Percentiles rank a stretch among this genome's conserved stretches.
These are phyloP conservation scores for Terfezia claveryi DNA, from an alignment of 495 filamentous ascomycete species.

Conservation along the genomic window DNA sequence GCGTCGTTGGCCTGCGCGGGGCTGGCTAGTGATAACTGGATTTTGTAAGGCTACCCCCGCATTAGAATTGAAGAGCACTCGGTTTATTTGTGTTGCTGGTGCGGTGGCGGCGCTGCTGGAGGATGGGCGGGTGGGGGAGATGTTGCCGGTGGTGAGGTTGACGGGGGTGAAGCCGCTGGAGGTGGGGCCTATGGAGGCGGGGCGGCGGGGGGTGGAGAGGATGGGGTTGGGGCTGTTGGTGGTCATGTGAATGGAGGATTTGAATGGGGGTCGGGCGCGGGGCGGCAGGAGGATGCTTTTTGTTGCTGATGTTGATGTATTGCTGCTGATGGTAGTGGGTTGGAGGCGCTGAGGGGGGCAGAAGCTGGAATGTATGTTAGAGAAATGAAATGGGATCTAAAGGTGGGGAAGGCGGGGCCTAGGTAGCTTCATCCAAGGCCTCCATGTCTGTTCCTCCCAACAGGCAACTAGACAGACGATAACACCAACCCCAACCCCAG, in stretches of 20 bases:
- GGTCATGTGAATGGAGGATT: slow-evolving; percentile 19
- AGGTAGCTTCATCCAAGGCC: too few relatives aligned
- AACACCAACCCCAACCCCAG: too few relatives aligned
- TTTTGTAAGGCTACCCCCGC: too few relatives aligned
- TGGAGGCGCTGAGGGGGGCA: slow-evolving; percentile 1
- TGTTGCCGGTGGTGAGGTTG: slow-evolving; percentile 1
- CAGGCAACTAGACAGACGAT: too few relatives aligned
- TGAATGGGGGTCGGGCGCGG: slow-evolving; percentile 30
- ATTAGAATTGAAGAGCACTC: too few relatives aligned
- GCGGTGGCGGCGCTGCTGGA: slow-evolving; percentile 18
- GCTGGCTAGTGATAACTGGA: too few relatives aligned
- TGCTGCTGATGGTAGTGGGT: slow-evolving; percentile 18
- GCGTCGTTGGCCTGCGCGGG: neutral
- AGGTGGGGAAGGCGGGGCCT: too few relatives aligned
- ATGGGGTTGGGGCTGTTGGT: neutral
- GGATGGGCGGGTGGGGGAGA: slow-evolving; percentile 5
- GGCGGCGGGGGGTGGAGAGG: slow-evolving; percentile 32
- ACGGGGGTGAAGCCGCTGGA: neutral
- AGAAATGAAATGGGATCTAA: too few relatives aligned
- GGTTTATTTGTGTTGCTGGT: slow-evolving; percentile 14
- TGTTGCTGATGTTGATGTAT: slow-evolving; percentile 24
- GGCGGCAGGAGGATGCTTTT: too few relatives aligned
- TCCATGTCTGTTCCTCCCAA: too few relatives aligned
- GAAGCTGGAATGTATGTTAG: neutral
- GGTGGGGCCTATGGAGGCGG: slow-evolving; percentile 21